phyloP scores from a whole-genome alignment of 257 asterid genomes.

The Galeopsis tetrahit region DNA sequence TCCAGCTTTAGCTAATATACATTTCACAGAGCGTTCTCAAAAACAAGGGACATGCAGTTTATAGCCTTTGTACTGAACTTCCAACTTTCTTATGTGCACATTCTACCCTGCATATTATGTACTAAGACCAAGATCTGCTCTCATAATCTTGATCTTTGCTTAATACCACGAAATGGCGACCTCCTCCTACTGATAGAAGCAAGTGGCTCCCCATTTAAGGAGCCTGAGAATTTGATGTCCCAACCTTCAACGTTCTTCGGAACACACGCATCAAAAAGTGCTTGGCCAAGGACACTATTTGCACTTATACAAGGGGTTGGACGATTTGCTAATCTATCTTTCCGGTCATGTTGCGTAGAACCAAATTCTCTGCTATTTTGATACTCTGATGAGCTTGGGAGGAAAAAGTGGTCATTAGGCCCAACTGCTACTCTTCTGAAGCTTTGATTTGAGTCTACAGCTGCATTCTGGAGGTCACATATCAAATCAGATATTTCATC shows the following conservation, averaged over 20 bases:
- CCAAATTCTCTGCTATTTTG: constrained; percentile 49
- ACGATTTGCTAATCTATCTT: constrained; percentile 51
- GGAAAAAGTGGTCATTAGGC: constrained; percentile 78
- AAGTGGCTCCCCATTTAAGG: constrained; percentile 69
- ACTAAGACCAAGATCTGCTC: constrained; percentile 20
- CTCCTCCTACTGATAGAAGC: constrained; percentile 62
- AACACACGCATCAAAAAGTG: constrained; percentile 84
- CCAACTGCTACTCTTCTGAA: constrained; percentile 80
- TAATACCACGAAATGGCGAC: constrained; percentile 56
- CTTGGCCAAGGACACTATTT: constrained; percentile 77
- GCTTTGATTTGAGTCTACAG: constrained; percentile 78
- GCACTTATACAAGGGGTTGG: constrained; percentile 63
- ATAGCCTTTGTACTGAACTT: constrained; percentile 1
- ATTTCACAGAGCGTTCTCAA: constrained; percentile 22
- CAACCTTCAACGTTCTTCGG: constrained; percentile 91
- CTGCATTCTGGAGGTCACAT: constrained; percentile 95
- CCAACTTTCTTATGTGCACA: constrained; percentile 4
- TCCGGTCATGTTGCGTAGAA: constrained; percentile 49
- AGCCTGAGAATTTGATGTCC: constrained; percentile 79
- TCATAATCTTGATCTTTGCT: constrained; percentile 71
- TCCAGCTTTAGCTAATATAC: background rate
- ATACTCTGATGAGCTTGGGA: constrained; percentile 69
- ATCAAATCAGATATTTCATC: constrained; percentile 65
- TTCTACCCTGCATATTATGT: background rate
- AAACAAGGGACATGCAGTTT: background rate